Percentiles rank a stretch among this genome's conserved stretches.
Conservation (phyloP, 2,329 filamentous ascomycete genomes). For the Xylariomycetidae sp. region DNA sequence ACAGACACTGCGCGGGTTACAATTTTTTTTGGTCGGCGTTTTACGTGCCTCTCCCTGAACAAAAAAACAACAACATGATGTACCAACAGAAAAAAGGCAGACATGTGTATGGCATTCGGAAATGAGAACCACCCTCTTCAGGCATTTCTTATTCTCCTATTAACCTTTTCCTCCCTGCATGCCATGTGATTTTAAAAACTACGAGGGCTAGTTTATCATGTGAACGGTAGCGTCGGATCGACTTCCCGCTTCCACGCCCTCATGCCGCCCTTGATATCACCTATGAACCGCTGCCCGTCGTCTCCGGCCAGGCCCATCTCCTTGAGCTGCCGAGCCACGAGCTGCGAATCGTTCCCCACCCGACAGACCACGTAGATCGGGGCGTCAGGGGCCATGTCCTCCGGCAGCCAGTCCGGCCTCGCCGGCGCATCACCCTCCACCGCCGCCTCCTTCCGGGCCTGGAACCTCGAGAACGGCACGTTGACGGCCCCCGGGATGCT, state of each 20-base stretch:
- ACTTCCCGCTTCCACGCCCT: conserved; percentile 67
- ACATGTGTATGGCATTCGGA: no score
- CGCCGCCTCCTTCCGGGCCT: conserved; percentile 19
- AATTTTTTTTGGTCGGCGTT: no score
- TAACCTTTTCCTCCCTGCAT: no score
- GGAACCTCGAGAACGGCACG: conserved; percentile 59
- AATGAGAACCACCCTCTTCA: no score
- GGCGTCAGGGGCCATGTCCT: conserved; percentile 33
- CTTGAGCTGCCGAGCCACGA: conserved; percentile 62
- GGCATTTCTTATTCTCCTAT: no score
- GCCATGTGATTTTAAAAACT: no score
- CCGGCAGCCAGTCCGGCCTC: conserved; percentile 34
- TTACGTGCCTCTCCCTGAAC: no score
- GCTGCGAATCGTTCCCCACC: conserved; percentile 73
- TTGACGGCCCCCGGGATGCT: conserved; percentile 73
- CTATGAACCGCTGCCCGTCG: conserved; percentile 54
- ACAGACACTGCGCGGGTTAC: no score
- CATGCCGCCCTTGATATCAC: conserved; percentile 69
- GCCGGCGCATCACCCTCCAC: conserved; percentile 12
- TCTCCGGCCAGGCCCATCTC: conserved; percentile 51
- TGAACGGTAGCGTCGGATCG: conserved; percentile 53
- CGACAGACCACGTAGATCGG: conserved; percentile 71
- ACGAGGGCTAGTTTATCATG: no score
- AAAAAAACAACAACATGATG: no score
- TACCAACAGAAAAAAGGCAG: no score